Percentiles rank a stretch among this genome's conserved stretches.
Evolutionary conservation across 768 basidiomycete species (phyloP).

Genomic region (Postia placenta): DNA sequence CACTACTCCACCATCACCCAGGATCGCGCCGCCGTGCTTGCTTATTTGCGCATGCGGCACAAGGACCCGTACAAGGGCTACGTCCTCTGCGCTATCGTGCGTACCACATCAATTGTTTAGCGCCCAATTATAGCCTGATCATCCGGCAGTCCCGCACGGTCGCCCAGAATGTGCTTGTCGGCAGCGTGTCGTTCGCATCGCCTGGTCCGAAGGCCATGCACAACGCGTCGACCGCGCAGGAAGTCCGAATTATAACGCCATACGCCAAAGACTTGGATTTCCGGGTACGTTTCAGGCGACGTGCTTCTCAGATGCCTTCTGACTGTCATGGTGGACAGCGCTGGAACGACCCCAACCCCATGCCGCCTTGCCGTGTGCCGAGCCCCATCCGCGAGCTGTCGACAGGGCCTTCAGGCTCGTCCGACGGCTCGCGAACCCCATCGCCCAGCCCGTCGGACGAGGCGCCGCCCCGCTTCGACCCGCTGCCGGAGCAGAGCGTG

Average conservation of each 20-base stretch:
- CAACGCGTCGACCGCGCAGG: constrained; percentile 78
- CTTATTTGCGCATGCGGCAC: constrained; percentile 74
- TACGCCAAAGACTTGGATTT: constrained; percentile 32
- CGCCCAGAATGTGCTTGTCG: constrained; percentile 67
- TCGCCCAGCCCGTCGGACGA: not conserved
- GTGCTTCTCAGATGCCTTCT: no score
- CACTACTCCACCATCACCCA: constrained; percentile 74
- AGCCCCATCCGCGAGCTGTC: constrained; percentile 3
- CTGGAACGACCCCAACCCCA: constrained; percentile 28
- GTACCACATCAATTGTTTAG: constrained; percentile 21
- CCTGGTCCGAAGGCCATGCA: constrained; percentile 73
- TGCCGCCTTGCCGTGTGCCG: constrained; percentile 30
- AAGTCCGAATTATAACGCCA: constrained; percentile 70
- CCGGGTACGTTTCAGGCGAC: constrained; percentile 17
- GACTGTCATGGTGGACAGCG: no score
- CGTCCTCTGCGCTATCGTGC: constrained; percentile 66
- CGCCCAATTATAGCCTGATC: not conserved
- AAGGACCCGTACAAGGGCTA: constrained; percentile 76
- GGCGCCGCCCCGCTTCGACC: constrained; percentile 44
- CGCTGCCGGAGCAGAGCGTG: constrained; percentile 62
- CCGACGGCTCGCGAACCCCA: not conserved
- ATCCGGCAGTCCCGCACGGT: constrained; percentile 50
- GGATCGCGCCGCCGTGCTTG: constrained; percentile 76
- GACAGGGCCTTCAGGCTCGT: not conserved
- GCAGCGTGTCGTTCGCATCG: constrained; percentile 73